Conservation (phyloP, 2,329 filamentous ascomycete species). For the Aspergillus hiratsukae region DNA sequence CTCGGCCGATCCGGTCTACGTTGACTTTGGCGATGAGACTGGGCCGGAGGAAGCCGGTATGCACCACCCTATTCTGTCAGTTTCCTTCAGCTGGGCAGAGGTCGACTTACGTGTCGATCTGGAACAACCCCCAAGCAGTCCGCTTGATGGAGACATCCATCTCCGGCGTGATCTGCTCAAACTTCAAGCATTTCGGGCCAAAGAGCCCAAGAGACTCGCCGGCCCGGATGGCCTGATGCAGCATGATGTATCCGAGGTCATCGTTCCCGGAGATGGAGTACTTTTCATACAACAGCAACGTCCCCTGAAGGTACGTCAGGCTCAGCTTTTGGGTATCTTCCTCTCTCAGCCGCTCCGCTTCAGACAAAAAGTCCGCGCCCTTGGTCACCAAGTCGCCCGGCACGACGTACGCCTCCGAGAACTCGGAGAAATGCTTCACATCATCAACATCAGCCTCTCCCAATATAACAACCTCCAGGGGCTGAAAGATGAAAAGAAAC, state of each 20-base stretch:
- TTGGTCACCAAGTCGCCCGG: conserved; percentile 36
- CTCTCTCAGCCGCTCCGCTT: conserved; percentile 30
- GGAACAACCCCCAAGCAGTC: conserved; percentile 36
- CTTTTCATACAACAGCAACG: conserved; percentile 34
- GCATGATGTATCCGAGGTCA: conserved; percentile 34
- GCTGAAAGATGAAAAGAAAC: conserved; percentile 9
- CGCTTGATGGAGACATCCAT: conserved; percentile 28
- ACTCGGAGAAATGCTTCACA: conserved; percentile 34
- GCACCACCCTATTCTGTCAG: conserved; percentile 24
- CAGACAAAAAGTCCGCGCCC: conserved; percentile 32
- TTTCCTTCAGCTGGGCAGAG: neutral
- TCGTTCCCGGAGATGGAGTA: conserved; percentile 35
- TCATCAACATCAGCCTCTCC: neutral
- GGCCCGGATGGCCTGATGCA: conserved; percentile 33
- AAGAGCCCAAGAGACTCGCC: conserved; percentile 31
- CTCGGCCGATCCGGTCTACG: conserved; percentile 17
- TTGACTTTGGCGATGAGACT: conserved; percentile 34
- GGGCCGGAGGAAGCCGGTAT: conserved; percentile 33
- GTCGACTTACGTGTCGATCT: conserved; percentile 34
- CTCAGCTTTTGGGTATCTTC: conserved; percentile 21
- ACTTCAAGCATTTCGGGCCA: conserved; percentile 18
- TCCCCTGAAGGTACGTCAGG: conserved; percentile 30
- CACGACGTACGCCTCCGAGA: conserved; percentile 34
- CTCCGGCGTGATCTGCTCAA: conserved; percentile 23
- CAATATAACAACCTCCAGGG: neutral